Conservation (phyloP, 139 green algal species). For the Yamagishiella unicocca region DNA sequence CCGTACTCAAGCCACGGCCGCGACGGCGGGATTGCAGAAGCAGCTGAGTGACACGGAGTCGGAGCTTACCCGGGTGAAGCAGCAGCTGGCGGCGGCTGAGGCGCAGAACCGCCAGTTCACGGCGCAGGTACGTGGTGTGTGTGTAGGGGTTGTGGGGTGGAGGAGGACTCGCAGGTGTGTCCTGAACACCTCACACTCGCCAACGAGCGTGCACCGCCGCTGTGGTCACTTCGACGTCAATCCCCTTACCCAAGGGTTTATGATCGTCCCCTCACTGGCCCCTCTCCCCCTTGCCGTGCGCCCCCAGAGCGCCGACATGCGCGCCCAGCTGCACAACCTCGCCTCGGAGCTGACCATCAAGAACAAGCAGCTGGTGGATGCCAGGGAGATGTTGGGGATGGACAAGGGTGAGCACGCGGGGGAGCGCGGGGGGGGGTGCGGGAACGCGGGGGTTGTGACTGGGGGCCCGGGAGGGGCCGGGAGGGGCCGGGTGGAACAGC, state of each 20-base stretch:
- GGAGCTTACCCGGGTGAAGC: neutral
- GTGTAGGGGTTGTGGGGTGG: neutral
- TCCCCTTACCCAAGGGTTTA: too few relatives aligned
- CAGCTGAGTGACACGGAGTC: constrained; percentile 21
- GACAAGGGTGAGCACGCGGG: constrained; percentile 9
- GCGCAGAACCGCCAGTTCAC: neutral
- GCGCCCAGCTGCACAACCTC: neutral
- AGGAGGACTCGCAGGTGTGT: too few relatives aligned
- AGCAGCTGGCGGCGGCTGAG: constrained; percentile 13
- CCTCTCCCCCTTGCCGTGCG: too few relatives aligned
- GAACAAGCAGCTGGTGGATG: neutral
- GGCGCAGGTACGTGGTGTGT: neutral
- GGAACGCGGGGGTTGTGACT: too few relatives aligned
- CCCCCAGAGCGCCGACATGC: neutral
- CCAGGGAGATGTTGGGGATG: constrained; percentile 1
- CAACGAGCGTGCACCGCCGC: too few relatives aligned
- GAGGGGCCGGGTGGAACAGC: too few relatives aligned
- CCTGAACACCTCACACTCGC: too few relatives aligned
- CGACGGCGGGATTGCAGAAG: neutral
- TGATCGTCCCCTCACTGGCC: too few relatives aligned
- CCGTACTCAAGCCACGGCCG: constrained; percentile 5
- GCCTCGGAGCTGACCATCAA: neutral
- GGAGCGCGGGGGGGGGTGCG: too few relatives aligned
- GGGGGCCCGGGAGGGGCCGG: too few relatives aligned
- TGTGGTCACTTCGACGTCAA: too few relatives aligned